Evolutionary conservation across 2,329 filamentous ascomycete genomes (phyloP).

Genomic region (Pseudogymnoascus sp.): DNA sequence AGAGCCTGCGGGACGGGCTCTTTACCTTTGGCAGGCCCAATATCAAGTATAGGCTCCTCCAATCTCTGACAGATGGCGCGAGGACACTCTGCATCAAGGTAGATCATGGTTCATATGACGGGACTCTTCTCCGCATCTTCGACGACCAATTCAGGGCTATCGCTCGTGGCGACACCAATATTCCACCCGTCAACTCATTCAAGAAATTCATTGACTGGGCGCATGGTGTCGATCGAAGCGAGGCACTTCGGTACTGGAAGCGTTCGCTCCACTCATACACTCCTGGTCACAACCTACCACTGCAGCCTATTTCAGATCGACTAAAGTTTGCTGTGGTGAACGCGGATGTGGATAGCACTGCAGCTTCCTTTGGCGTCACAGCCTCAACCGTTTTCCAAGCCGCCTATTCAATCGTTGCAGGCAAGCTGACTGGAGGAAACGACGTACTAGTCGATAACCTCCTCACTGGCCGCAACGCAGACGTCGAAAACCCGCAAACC

Average conservation of each 20-base stretch:
- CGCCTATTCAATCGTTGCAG: conserved; percentile 27
- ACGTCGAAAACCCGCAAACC: conserved; percentile 29
- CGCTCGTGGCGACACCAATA: conserved; percentile 13
- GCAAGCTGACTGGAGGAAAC: conserved; percentile 15
- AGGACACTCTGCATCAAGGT: conserved; percentile 29
- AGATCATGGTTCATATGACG: conserved; percentile 31
- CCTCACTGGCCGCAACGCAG: conserved; percentile 33
- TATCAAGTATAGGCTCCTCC: conserved; percentile 29
- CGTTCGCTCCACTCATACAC: conserved; percentile 10
- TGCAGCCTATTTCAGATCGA: neutral
- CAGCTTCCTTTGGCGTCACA: conserved; percentile 25
- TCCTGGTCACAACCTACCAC: conserved; percentile 6
- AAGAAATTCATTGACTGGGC: conserved; percentile 24
- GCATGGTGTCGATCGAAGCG: conserved; percentile 16
- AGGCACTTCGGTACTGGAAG: conserved; percentile 20
- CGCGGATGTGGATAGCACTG: conserved; percentile 19
- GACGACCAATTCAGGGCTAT: conserved; percentile 29
- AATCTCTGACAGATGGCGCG: conserved; percentile 18
- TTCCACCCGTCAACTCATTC: conserved; percentile 19
- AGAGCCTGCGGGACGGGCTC: conserved; percentile 21
- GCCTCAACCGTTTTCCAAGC: conserved; percentile 32
- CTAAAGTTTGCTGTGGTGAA: conserved; percentile 11
- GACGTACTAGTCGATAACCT: conserved; percentile 32
- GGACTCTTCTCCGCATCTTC: conserved; percentile 32
- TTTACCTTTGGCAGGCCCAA: conserved; percentile 31